Base-by-base conservation (phyloP, 1,139 yeast species). In the Debaryomyces subglobosus region DNA sequence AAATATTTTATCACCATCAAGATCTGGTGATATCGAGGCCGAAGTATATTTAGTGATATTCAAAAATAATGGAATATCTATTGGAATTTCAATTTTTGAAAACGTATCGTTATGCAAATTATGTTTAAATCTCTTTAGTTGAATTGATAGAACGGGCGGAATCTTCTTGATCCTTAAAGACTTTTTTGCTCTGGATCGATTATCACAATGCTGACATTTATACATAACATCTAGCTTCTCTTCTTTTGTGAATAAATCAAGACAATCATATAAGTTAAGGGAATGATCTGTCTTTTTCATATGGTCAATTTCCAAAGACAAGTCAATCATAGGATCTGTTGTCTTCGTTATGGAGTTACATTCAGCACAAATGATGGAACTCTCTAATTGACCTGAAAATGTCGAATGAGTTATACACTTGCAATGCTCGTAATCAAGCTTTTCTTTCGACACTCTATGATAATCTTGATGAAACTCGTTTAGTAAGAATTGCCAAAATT, bases 311-410 rank as follows among this genome's bases (percentile, higher is more conserved):
- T 91, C 97, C 50, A 94, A 73, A 3, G 97, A 89, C 32, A 94
- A 69, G 65, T 94, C 99, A 72, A 94, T 79, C 75, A 89, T 85
- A 2, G 98, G 98, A 64, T 94, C 99, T 39, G 85, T 76, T 0
- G 96, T 89, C 44, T 72, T 76, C 4, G 90, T 86, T 15, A 79
- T 72, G 32, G 80, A 75, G 2, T 78, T 74, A 65, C 99, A 94
- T 36, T 79, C 74, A 8, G 80, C 72, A 64, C 99, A 94, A 34
- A 76, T 78, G 53, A 94, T 86, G 2, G 90, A 80, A 64, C 97
- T 64, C 92, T 94, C 96, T 96, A 92, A 81, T 91, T 94, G 90
- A 87, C 96, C 67, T 97, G 92, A 76, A 87, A 89, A 82, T 79
- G 92, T 84, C 97, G 98, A 78, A 96, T 94, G 98, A 4, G 91